Evolutionary conservation across 768 basidiomycete genomes (phyloP), one percentile per base, ranked within the genome.

Genomic region (Mycena venus): DNA sequence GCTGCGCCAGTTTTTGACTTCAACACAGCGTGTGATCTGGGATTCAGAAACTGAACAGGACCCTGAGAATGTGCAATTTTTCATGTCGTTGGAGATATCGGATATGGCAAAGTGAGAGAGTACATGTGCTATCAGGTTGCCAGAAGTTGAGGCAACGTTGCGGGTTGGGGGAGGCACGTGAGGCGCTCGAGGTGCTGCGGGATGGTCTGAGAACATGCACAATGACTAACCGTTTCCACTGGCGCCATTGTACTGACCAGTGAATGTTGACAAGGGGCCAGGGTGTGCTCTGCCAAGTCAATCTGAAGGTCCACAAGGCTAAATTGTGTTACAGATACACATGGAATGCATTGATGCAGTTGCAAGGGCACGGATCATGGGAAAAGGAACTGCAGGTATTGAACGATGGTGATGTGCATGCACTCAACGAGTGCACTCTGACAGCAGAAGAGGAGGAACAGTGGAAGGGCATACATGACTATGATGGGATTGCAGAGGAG

Each of bases 251-350:
- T n/a, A n/a, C n/a, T n/a, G 63, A 49, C 4, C 63, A 65, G 32
- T 34, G 63, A 8, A 32, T 32, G 11, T 14, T 65, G 31, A 65
- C 63, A 21, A 15, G 63, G 21, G 60, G 60, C 5, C 60, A 62
- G n/a, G n/a, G n/a, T n/a, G n/a, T n/a, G n/a, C n/a, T n/a, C n/a
- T n/a, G n/a, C n/a, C n/a, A n/a, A n/a, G 63, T 42, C n/a, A n/a
- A n/a, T n/a, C n/a, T n/a, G n/a, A n/a, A n/a, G n/a, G n/a, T n/a
- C n/a, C n/a, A n/a, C n/a, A n/a, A n/a, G n/a, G n/a, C n/a, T n/a
- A n/a, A n/a, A n/a, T n/a, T n/a, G n/a, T n/a, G n/a, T 12, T 64
- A 64, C 62, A 10, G 62, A 23, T 64, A 64, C 29, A 42, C 47
- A 2, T 49, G 53, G 47, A n/a, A n/a, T n/a, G n/a, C 10, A 21